Evolutionary conservation across 345 rosid species (phyloP), one percentile per base, ranked within the genome.

Genomic region (Erucastrum elatum): DNA sequence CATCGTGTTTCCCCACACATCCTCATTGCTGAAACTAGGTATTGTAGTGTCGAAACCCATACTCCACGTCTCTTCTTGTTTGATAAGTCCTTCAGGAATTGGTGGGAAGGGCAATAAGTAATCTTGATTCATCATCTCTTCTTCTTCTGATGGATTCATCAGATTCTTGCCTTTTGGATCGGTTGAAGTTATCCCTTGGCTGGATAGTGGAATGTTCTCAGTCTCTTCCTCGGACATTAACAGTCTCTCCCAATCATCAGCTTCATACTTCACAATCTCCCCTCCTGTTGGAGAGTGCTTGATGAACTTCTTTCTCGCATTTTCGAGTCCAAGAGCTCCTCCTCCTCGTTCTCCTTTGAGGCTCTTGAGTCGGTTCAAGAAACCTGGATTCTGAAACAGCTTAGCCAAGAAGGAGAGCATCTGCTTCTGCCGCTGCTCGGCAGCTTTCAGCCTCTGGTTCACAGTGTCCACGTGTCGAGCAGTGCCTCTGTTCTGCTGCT

Each of bases 361-460:
- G 44, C 75, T 83, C 79, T 75, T 75, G 21, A 91, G 84, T 46
- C 70, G 86, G 21, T 87, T 86, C 74, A 91, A 21, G 79, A 91
- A 91, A 35, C 79, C 64, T 1, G 90, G 90, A 63, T 88, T 86
- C 49, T 87, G 92, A 66, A 91, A 76, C 69, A 90, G 78, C 84
- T 93, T 93, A 60, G 88, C 94, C 66, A 93, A 84, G 84, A 87
- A 91, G 0, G 92, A 87, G 53, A 93, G 81, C 89, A 95, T 85
- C 55, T 84, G 89, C 76, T 88, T 90, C 88, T 93, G 98, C 70
- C 90, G 84, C 74, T 84, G 82, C 83, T 89, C 94, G 27, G 97
- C 90, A 67, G 82, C 86, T 77, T 84, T 85, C 69, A 95, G 77
- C 72, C 90, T 87, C 83, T 85, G 84, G 66, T 84, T 84, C 51